Evolutionary conservation across 352 stramenopile species (phyloP), one percentile per base, ranked within the genome.

Genomic region (Lagenidium giganteum): DNA sequence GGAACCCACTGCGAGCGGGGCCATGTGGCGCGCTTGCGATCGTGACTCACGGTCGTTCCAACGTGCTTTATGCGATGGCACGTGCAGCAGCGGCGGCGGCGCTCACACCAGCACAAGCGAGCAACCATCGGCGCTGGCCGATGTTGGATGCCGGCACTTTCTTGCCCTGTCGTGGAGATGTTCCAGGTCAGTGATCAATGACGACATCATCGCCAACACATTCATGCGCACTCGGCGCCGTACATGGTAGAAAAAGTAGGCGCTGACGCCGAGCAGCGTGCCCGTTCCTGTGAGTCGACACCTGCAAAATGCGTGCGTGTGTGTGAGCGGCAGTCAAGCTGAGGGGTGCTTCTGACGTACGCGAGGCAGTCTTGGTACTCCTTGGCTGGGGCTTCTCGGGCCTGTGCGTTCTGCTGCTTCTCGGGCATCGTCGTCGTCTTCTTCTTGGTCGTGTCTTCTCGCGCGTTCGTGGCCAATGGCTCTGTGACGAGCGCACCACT

Each of bases 51-150:
- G 26, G 24, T 48, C 39, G 14, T 9, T 36, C 20, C 25, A 13
- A 25, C 40, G n/a, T 14, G 5, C 20, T 39, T 8, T 44, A 14
- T 9, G 62, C 75, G 8, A 60, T 83, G 8, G 71, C 74, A 46
- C 74, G 64, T 67, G 64, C 79, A 24, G 75, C 39, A 20, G 68
- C 74, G 0, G 67, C 67, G 23, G 47, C 52, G 0, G 65, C 67
- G 46, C 84, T 84, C 9, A 58, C 53, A 9, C 69, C 64, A 2
- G 59, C 69, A 34, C 70, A 87, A 7, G 48, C 51, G 12, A 84
- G 51, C 42, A 87, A 49, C 74, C 74, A 87, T 3, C 66, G 70
- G 1, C 71, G 70, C 45, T 87, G 66, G 45, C 57, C 58, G 2
- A 71, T 23, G 27, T 87, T 62, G 8, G 56, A 56, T 1, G 34